Base-by-base conservation (phyloP, 2,329 filamentous ascomycete species). In the Alternaria gansuensis region DNA sequence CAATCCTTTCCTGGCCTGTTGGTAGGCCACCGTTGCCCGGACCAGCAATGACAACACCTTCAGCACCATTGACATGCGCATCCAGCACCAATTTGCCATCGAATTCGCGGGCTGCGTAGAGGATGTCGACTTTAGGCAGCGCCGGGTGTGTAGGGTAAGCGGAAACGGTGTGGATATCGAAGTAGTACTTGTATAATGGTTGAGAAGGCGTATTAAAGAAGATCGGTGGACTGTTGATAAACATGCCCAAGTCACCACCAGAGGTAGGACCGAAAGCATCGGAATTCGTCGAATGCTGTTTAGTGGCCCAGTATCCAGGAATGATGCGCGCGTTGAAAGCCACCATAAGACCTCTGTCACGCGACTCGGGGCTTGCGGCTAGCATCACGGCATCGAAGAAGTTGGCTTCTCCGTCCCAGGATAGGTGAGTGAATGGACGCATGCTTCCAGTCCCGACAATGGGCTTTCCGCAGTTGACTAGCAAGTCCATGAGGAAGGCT, bases 291-390 rank as follows among this genome's bases (percentile, higher is more conserved):
- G 63, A 64, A 37, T 70, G 59, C 31, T 68, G 36, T 26, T 73
- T 74, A 4, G 70, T 72, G 0, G 62, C 66, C 67, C 66, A 74
- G 23, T 69, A 74, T 0, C 66, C 70, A 0, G 70, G 64, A 1
- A 74, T 62, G n/a, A 73, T 73, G 1, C 68, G 64, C 4, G 57
- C 60, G 28, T 74, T 74, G 57, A 72, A 74, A 1, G 70, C 70
- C 0, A 73, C 68, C 67, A 73, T 67, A 4, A 68, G 24, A 1
- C 71, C 71, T 46, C 71, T 50, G 21, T 71, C 57, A 0, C 62
- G 59, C 0, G 71, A 55, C 10, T 68, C 64, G 0, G 67, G 65
- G 21, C 51, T 64, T 2, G 68, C 69, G 23, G 70, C 71, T 0
- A 71, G 43, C 63, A 67, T 69, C 2, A 66, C 70, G 0, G 62